These are phyloP conservation scores for Lipomyces kockii DNA, from an alignment of 805 yeast species.

Conservation along the genomic window DNA sequence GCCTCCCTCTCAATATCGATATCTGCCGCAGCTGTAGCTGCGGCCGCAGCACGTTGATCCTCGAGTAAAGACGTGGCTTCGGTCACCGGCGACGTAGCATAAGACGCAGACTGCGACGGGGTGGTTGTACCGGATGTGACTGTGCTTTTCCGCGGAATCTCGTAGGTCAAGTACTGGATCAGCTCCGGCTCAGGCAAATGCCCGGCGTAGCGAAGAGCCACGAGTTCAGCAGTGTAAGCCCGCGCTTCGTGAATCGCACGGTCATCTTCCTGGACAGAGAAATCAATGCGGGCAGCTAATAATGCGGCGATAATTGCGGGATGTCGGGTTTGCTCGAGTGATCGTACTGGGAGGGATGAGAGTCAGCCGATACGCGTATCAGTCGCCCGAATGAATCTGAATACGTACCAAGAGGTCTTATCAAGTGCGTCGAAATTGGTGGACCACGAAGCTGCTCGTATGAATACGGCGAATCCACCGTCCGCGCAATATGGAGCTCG, in stretches of 20 bases:
- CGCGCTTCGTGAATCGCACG: slow-evolving; percentile 42
- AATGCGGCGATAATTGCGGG: slow-evolving; percentile 43
- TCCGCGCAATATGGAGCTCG: slow-evolving; percentile 38
- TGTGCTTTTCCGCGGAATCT: slow-evolving; percentile 25
- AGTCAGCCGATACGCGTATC: neutral
- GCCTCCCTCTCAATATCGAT: slow-evolving; percentile 32
- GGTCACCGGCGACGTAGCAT: slow-evolving; percentile 12
- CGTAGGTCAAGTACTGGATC: slow-evolving; percentile 30
- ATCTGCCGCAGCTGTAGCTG: slow-evolving; percentile 16
- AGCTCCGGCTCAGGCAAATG: slow-evolving; percentile 37
- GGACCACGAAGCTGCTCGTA: slow-evolving; percentile 41
- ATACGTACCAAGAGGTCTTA: slow-evolving; percentile 39
- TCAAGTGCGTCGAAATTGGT: slow-evolving; percentile 37
- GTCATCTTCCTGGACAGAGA: slow-evolving; percentile 38
- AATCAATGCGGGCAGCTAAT: slow-evolving; percentile 42
- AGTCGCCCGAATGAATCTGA: neutral
- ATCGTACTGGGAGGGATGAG: slow-evolving; percentile 19
- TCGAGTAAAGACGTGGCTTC: slow-evolving; percentile 12
- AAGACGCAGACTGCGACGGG: slow-evolving; percentile 8
- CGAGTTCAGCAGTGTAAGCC: slow-evolving; percentile 42
- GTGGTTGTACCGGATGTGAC: slow-evolving; percentile 3
- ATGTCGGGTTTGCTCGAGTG: slow-evolving; percentile 39
- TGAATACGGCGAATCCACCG: slow-evolving; percentile 42
- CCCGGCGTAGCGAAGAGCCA: slow-evolving; percentile 41
- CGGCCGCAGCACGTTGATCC: slow-evolving; percentile 1